These are phyloP conservation scores for Trametes cubensis DNA, from an alignment of 768 basidiomycete species.

Conservation along the genomic window DNA sequence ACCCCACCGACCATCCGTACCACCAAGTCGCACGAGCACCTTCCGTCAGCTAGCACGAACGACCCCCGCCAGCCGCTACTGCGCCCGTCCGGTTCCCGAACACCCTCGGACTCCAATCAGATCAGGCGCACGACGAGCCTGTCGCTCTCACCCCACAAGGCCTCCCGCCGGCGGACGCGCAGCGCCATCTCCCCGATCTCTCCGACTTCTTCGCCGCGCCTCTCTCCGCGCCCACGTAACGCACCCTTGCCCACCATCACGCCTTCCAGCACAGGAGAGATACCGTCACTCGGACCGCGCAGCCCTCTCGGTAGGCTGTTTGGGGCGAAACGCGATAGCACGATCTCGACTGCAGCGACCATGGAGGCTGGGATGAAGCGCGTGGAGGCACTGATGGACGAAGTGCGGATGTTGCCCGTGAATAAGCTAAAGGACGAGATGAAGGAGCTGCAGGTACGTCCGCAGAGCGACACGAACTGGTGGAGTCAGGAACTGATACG, in stretches of 20 bases:
- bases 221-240: slow-evolving; percentile 30
- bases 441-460: slow-evolving; percentile 74
- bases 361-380: slow-evolving; percentile 52
- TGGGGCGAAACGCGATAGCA: slow-evolving; percentile 25
- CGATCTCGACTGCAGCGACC: slow-evolving; percentile 25
- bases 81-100: slow-evolving; percentile 8
- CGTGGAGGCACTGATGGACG: slow-evolving; percentile 65
- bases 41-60: slow-evolving; percentile 2
- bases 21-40: slow-evolving; percentile 21
- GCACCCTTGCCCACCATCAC: slow-evolving; percentile 32
- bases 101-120: slow-evolving; percentile 1
- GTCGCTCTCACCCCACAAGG: slow-evolving; percentile 26
- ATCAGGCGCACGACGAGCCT: slow-evolving; percentile 26
- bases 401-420: slow-evolving; percentile 64
- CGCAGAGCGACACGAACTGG: neutral
- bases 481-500: neutral
- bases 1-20: slow-evolving; percentile 6
- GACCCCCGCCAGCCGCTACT: neutral
- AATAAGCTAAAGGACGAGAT: slow-evolving; percentile 74
- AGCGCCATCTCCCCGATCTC: slow-evolving; percentile 20
- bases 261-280: slow-evolving; percentile 29
- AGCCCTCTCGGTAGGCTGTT: slow-evolving; percentile 59
- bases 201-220: slow-evolving; percentile 20
- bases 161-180: slow-evolving; percentile 18
- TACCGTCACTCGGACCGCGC: slow-evolving; percentile 31